Evolutionary conservation across 352 stramenopile genomes (phyloP), one percentile per base, ranked within the genome.

Genomic region (Plasmopara muralis): DNA sequence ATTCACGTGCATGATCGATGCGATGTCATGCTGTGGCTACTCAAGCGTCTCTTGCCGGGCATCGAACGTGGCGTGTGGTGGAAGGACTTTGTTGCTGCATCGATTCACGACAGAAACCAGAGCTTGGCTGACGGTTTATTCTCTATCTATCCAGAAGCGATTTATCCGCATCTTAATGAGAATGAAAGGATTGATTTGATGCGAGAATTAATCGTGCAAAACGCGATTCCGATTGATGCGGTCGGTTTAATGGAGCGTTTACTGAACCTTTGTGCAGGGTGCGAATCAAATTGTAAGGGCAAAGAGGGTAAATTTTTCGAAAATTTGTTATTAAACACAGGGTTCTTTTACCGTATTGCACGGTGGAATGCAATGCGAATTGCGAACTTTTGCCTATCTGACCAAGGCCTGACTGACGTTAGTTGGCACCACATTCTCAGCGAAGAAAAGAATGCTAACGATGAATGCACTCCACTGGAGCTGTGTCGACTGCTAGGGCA

Each of bases 331-430:
- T 50, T 49, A 14, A 30, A 30, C 44, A 41, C 30, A 0, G 9
- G 4, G 2, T 18, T 74, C 9, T 29, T 80, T 14, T 52, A 64
- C 15, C 14, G 29, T 8, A 48, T 70, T 9, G 65, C 55, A 6
- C 57, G 58, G 5, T 82, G 65, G 64, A 80, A 83, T 53, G 64
- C 70, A 5, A 10, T 68, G 28, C 25, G n/a, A 1, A 14, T 79
- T 4, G 38, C 39, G 28, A 57, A 53, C 29, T 61, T 55, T 12
- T 61, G 42, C 18, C 16, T 61, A 9, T 45, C 34, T 34, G 28
- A 15, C 15, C 5, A 47, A 39, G 15, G 16, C 9, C 28, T 30
- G 20, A 46, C 10, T 29, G 9, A n/a, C 0, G n/a, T 45, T 43
- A 33, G 60, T 6, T 68, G 48, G 60, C 49, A 31, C n/a, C 30